Evolutionary conservation across 257 asterid genomes (phyloP), one percentile per base, ranked within the genome.

Genomic region (Solanum tarapatanum): DNA sequence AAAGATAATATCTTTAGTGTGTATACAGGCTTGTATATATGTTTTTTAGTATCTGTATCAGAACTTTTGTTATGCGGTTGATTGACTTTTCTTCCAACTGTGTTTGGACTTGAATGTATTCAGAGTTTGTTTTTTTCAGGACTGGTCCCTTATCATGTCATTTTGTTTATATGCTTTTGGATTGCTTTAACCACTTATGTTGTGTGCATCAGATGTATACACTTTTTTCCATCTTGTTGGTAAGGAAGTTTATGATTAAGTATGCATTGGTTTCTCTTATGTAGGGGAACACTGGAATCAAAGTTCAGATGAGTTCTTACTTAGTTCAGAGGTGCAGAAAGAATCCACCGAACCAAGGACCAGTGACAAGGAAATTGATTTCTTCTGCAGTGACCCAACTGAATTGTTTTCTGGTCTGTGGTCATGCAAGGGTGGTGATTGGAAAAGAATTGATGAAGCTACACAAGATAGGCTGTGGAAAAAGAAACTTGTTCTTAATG

Each of bases 391-490:
- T 24, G 93, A 93, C 68, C 85, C 90, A 86, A 83, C 87, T 87
- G 97, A 86, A 88, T 88, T 88, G 84, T 93, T 94, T 91, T 93
- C 95, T 89, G 94, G 98, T 75, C 91, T 88, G 41, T 97, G 99
- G 99, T 92, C 95, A 80, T 94, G 98, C 89, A 96, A 92, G 92
- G 99, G 99, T 75, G 95, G 98, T 85, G 99, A 97, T 90, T 97
- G 99, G 99, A 93, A 89, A 94, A 95, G 96, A 93, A 93, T 83
- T 24, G 99, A 97, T 87, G 99, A 96, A 89, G 88, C 91, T 89
- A 72, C 92, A 76, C 96, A 89, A 87, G 99, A 95, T 88, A 93
- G 89, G 92, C 84, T 88, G 51, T 93, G 92, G 94, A 97, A 91
- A 91, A 95, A 92, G 93, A 97, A 94, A 91, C 91, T 88, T 89